Base-by-base conservation (phyloP, 83 land plant species). In the Isoetes engelmannii region DNA sequence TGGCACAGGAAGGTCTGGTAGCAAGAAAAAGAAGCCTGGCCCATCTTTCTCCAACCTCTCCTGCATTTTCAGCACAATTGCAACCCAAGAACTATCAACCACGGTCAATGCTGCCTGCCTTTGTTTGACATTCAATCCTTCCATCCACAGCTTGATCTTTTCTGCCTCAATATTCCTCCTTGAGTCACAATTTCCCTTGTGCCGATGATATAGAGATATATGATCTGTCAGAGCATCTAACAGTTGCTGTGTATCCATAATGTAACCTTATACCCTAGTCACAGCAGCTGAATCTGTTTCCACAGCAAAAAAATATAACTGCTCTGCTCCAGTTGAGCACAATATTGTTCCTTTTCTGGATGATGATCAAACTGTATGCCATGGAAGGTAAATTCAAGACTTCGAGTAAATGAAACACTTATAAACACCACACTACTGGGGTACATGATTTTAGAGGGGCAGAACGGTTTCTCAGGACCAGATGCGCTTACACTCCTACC, bases 201-300 rank as follows among this genome's bases (percentile, higher is more conserved):
- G 70, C 45, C 84, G 74, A 69, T 90, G 86, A 77, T 88, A 95
- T 44, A 95, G 80, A 50, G 97, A 85, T 80, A 88, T 61, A 79
- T 95, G 97, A 61, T 88, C 81, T 43, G 91, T 79, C 67, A 95
- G 83, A 7, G 91, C 76, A 69, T 95, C 94, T 60, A 90, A 58
- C 37, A 89, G 72, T 66, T 79, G 85, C 45, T 92, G 77, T 15
- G 87, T 65, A 49, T 83, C 82, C 91, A 84, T 83, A 37, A 19
- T 54, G 17, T 49, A 46, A 6, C 37, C 37, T 28, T 28, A 28
- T 28, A 28, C 37, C 37, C 37, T 28, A 28, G 37, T 28, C 37
- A 28, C 37, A 28, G 37, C 37, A 28, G 37, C 37, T 28, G 37
- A 28, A 28, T 0, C 37, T 28, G 37, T 28, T 28, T 28, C 37